phyloP scores from a whole-genome alignment of 352 stramenopile species.

The Phytophthora citrophthora region DNA sequence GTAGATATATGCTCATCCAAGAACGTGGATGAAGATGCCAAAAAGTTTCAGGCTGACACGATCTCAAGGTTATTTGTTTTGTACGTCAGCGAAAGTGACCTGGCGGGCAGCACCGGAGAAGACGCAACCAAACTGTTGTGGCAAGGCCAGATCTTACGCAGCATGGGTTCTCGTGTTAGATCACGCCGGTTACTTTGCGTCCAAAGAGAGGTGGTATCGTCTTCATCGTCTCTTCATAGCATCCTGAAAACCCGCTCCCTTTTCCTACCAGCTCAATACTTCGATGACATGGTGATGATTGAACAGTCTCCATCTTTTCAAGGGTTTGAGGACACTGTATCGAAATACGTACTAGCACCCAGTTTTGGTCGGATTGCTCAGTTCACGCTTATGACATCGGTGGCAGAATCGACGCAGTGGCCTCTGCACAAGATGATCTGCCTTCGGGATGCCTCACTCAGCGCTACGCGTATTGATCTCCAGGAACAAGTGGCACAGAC shows the following conservation, averaged over 20 bases:
- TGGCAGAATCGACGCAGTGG: constrained; percentile 24
- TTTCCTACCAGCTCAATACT: constrained; percentile 7
- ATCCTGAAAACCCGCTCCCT: constrained; percentile 20
- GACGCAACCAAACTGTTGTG: constrained; percentile 23
- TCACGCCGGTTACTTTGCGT: constrained; percentile 41
- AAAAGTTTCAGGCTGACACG: background rate
- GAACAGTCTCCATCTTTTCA: constrained; percentile 15
- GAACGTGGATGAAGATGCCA: background rate
- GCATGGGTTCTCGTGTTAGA: constrained; percentile 27
- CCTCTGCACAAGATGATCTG: constrained; percentile 12
- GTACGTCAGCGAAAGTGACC: constrained; percentile 33
- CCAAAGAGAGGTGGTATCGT: constrained; percentile 14
- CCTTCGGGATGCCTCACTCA: constrained; percentile 12
- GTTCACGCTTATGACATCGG: constrained; percentile 37
- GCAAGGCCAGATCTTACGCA: constrained; percentile 33
- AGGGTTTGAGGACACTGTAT: constrained; percentile 36
- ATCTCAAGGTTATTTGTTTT: constrained; percentile 39
- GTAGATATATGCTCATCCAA: constrained; percentile 3
- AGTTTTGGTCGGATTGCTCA: constrained; percentile 17
- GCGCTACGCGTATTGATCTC: constrained; percentile 8
- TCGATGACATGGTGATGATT: constrained; percentile 28
- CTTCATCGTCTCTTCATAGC: constrained; percentile 12
- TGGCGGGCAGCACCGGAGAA: constrained; percentile 9
- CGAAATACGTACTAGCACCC: constrained; percentile 5
- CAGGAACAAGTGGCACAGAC: constrained; percentile 1